Conservation (phyloP, 2,329 filamentous ascomycete genomes). For the Neopestalotiopsis sp. region DNA sequence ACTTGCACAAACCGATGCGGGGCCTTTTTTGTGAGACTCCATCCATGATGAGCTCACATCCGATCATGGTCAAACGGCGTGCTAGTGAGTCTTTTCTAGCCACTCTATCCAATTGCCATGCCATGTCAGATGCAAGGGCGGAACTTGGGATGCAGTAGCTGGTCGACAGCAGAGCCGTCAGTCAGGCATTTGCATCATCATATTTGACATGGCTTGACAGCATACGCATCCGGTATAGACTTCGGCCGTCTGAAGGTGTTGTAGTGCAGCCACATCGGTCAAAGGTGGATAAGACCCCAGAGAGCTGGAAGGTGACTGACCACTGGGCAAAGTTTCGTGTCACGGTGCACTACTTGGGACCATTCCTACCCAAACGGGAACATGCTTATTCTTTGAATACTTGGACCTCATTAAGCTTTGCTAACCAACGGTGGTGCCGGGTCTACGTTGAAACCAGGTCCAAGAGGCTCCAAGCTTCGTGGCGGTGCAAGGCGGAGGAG, state of each 20-base stretch:
- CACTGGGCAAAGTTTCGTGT: conserved; percentile 3
- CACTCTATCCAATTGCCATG: neutral
- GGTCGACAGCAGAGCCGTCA: neutral
- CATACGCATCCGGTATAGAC: conserved; percentile 6
- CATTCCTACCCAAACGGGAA: conserved; percentile 11
- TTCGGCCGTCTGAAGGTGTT: conserved; percentile 12
- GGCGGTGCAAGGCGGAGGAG: neutral
- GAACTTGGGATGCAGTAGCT: neutral
- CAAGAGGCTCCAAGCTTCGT: neutral
- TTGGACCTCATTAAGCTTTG: neutral
- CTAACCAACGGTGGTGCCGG: neutral
- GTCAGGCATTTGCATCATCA: too few relatives aligned
- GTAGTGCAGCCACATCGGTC: neutral
- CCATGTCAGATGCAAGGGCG: neutral
- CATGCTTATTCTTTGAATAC: conserved; percentile 6
- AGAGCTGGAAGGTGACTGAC: neutral
- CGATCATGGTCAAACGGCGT: conserved; percentile 2
- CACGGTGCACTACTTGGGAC: conserved; percentile 9
- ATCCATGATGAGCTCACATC: conserved; percentile 1
- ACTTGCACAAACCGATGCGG: neutral
- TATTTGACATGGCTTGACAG: conserved; percentile 15
- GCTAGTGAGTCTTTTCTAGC: neutral
- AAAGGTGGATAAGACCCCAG: neutral
- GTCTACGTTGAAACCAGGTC: too few relatives aligned
- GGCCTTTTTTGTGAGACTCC: neutral